Conservation (phyloP, 495 filamentous ascomycete species). For the Podospora pseudoanserina region DNA sequence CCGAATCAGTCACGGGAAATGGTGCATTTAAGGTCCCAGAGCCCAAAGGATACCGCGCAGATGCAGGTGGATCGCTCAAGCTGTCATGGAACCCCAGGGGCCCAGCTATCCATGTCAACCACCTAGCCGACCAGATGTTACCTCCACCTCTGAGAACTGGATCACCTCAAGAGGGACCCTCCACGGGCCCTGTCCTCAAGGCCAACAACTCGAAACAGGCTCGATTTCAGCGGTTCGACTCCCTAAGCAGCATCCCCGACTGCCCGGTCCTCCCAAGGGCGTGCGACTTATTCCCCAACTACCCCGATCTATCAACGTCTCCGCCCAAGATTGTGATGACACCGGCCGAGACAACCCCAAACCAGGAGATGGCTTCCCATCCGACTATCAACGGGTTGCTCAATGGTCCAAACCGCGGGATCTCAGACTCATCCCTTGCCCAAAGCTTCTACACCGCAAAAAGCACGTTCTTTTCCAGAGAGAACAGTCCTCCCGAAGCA, state of each 20-base stretch:
- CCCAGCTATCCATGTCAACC: background rate
- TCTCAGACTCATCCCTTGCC: background rate
- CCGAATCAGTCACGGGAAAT: background rate
- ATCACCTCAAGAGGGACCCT: background rate
- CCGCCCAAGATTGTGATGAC: background rate
- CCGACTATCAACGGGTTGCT: background rate
- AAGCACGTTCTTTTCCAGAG: background rate
- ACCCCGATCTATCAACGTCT: background rate
- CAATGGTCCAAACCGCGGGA: background rate
- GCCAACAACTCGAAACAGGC: background rate
- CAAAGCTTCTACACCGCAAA: background rate
- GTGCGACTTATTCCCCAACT: background rate
- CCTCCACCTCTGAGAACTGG: background rate
- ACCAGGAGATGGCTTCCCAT: background rate
- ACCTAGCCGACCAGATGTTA: background rate
- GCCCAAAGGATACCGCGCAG: slow-evolving; percentile 11
- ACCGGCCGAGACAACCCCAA: background rate
- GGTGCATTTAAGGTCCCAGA: background rate
- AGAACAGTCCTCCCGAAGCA: background rate
- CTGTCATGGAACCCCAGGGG: slow-evolving; percentile 5
- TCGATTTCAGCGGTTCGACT: background rate
- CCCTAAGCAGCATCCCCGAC: background rate
- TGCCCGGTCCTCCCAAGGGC: background rate
- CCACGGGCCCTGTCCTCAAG: background rate
- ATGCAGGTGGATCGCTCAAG: slow-evolving; percentile 17